A percentile compares a stretch with the other conserved stretches of the same genome.
Conservation (phyloP, 2,329 filamentous ascomycete genomes). For the Phoma sp. region DNA sequence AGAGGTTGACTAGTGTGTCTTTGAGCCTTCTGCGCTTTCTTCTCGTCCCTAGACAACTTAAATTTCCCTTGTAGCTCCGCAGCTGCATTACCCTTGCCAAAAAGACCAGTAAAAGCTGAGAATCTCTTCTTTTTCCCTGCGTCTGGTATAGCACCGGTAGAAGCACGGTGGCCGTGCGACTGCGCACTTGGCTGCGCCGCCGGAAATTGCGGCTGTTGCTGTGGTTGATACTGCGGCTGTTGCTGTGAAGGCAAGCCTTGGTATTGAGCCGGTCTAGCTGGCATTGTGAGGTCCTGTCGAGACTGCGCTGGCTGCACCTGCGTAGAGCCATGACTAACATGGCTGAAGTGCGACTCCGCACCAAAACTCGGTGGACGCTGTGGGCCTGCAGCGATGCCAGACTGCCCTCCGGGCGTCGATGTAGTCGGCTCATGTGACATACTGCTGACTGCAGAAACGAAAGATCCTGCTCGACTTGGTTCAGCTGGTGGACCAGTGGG, state of each 20-base stretch:
- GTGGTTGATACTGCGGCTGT: constrained; percentile 2
- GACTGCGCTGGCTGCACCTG: constrained; percentile 38
- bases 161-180: constrained; percentile 21
- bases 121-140: constrained; percentile 54
- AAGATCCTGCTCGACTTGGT: constrained; percentile 4
- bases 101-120: constrained; percentile 54
- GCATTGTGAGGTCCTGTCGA: constrained; percentile 38
- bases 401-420: constrained; percentile 24
- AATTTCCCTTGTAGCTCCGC: constrained; percentile 37
- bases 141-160: constrained; percentile 29
- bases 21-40: constrained; percentile 44
- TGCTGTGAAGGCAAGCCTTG: constrained; percentile 28
- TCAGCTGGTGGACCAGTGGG: background rate
- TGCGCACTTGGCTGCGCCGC: constrained; percentile 17
- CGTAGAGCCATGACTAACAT: constrained; percentile 41
- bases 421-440: constrained; percentile 28
- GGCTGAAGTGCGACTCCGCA: constrained; percentile 39
- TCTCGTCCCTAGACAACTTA: constrained; percentile 49
- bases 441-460: constrained; percentile 32
- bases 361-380: constrained; percentile 37
- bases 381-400: constrained; percentile 19
- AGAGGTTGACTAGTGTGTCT: constrained; percentile 28
- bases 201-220: constrained; percentile 12
- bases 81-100: constrained; percentile 49
- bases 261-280: constrained; percentile 27